Percentiles rank a stretch among this genome's conserved stretches.
Conservation (phyloP, 2,329 filamentous ascomycete species). For the Tolypocladium ophioglossoides region DNA sequence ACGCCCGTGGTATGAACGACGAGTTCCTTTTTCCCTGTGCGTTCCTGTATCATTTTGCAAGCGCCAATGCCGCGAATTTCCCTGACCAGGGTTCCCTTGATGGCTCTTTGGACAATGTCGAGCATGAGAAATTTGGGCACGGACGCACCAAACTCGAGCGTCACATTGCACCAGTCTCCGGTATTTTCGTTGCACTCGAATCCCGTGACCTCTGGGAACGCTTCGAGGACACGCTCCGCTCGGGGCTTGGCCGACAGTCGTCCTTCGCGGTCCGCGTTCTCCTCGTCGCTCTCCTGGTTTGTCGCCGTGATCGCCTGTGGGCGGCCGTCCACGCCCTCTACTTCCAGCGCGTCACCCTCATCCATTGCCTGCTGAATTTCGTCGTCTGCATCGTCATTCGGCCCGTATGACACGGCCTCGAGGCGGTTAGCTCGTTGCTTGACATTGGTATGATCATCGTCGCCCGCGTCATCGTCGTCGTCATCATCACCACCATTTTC, state of each 20-base stretch:
- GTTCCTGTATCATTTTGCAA: constrained; percentile 52
- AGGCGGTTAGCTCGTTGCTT: constrained; percentile 67
- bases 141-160: constrained; percentile 68
- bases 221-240: constrained; percentile 52
- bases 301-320: constrained; percentile 23
- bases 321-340: constrained; percentile 42
- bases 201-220: constrained; percentile 54
- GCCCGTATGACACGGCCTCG: constrained; percentile 81
- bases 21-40: constrained; percentile 20
- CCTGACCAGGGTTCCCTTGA: constrained; percentile 72
- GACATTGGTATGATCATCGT: constrained; percentile 64
- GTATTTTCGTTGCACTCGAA: constrained; percentile 70
- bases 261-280: constrained; percentile 24
- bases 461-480: constrained; percentile 57
- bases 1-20: constrained; percentile 73
- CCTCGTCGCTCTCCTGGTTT: constrained; percentile 29
- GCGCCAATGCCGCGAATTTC: constrained; percentile 67
- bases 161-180: constrained; percentile 69
- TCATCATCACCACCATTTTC: constrained; percentile 40
- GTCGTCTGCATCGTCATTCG: constrained; percentile 85
- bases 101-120: constrained; percentile 73
- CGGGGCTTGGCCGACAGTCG: constrained; percentile 34
- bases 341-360: constrained; percentile 26
- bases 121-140: constrained; percentile 91
- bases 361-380: constrained; percentile 50